Evolutionary conservation across 768 basidiomycete genomes (phyloP).

Genomic region (Infundibulicybe gibba): DNA sequence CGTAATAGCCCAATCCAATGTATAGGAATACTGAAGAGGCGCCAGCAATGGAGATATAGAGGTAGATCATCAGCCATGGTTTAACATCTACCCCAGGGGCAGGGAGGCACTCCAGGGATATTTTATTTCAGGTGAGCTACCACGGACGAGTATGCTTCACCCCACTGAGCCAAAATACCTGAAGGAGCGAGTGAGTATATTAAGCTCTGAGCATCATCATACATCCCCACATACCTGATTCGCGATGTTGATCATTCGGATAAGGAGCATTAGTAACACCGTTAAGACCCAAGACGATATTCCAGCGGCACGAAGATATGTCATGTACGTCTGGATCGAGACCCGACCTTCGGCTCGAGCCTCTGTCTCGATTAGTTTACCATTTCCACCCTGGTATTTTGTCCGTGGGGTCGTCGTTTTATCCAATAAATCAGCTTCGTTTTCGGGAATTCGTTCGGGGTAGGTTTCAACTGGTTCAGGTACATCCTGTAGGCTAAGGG

Average conservation of each 20-base stretch:
- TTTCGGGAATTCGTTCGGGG: constrained; percentile 13
- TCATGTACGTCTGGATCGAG: constrained; percentile 53
- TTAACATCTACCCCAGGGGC: constrained; percentile 55
- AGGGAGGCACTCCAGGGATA: constrained; percentile 51
- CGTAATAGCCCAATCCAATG: constrained; percentile 63
- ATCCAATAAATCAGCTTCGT: constrained; percentile 27
- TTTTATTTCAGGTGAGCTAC: constrained; percentile 7
- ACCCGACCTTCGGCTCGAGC: constrained; percentile 65
- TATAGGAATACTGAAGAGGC: constrained; percentile 50
- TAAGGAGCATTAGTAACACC: constrained; percentile 46
- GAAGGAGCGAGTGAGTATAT: constrained; percentile 1
- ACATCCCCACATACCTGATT: constrained; percentile 47
- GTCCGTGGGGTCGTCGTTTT: constrained; percentile 1
- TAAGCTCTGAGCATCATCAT: not conserved
- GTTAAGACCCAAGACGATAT: constrained; percentile 51
- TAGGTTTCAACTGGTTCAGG: constrained; percentile 38
- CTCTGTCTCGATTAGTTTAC: constrained; percentile 62
- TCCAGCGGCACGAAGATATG: constrained; percentile 63
- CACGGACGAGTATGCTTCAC: constrained; percentile 49
- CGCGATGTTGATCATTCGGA: constrained; percentile 50
- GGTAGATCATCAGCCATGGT: constrained; percentile 66
- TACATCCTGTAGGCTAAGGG: constrained; percentile 43
- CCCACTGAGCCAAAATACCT: constrained; percentile 71
- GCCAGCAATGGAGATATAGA: constrained; percentile 57
- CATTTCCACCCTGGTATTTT: constrained; percentile 17